A percentile compares a stretch with the other conserved stretches of the same genome.
These are phyloP conservation scores for Ambrosia hybrid DNA, from an alignment of 140 eudicot species.

Conservation along the genomic window DNA sequence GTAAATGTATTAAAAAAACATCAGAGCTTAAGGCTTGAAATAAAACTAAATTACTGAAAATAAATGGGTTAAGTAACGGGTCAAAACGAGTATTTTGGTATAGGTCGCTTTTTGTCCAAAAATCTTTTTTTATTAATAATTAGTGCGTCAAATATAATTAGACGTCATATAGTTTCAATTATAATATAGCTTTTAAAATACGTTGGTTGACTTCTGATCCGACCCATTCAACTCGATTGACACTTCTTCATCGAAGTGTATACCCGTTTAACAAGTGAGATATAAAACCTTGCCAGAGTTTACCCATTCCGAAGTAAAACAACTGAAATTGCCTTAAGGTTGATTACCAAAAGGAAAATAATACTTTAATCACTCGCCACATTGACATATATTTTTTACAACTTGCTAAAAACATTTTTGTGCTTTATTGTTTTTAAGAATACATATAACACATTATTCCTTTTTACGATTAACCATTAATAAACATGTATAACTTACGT, in stretches of 20 bases:
- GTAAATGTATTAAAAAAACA: constrained; percentile 18
- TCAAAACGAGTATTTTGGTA: not conserved
- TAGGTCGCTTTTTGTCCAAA: not conserved
- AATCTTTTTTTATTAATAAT: not conserved
- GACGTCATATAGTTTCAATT: too few relatives aligned
- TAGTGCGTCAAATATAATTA: not conserved
- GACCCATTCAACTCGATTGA: not conserved
- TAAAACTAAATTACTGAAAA: not conserved
- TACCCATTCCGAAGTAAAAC: not conserved
- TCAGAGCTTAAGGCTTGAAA: constrained; percentile 17
- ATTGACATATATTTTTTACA: not conserved
- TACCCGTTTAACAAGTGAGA: not conserved
- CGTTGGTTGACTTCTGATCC: not conserved
- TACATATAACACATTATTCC: not conserved
- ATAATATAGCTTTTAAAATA: too few relatives aligned
- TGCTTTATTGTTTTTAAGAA: not conserved
- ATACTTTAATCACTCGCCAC: not conserved
- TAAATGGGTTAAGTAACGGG: not conserved
- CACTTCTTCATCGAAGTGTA: not conserved
- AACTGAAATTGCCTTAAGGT: not conserved
- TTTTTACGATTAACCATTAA: not conserved
- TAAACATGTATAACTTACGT: constrained; percentile 48
- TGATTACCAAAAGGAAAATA: not conserved
- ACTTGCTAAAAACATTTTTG: not conserved
- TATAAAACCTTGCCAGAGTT: not conserved